Conservation (phyloP, 1,284 basidiomycete species). For the Microbotryum lychnidis-dioicae region DNA sequence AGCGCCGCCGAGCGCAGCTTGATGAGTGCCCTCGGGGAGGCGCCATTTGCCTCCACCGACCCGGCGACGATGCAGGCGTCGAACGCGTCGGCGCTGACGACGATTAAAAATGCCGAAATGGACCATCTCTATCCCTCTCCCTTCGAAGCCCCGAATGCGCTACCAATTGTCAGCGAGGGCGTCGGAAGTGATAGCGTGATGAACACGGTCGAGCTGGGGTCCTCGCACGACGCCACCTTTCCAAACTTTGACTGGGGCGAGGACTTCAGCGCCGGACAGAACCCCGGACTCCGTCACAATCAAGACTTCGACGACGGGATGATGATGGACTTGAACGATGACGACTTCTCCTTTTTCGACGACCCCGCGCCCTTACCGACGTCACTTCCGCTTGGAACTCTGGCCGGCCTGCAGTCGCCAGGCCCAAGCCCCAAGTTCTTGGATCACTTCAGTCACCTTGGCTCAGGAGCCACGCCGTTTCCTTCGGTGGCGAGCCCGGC, state of each 20-base stretch:
- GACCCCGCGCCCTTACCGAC: constrained; percentile 17
- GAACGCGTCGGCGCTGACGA: neutral
- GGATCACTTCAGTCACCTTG: constrained; percentile 22
- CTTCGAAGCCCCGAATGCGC: constrained; percentile 5
- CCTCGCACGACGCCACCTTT: constrained; percentile 18
- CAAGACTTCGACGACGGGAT: constrained; percentile 24
- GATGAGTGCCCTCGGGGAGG: neutral
- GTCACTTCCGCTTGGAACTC: neutral
- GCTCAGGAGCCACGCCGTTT: neutral
- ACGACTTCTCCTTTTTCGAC: constrained; percentile 37
- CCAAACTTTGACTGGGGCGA: constrained; percentile 29
- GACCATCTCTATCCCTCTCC: constrained; percentile 27
- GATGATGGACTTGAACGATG: constrained; percentile 32
- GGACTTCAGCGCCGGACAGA: constrained; percentile 10
- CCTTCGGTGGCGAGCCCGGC: constrained; percentile 1
- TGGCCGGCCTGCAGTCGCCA: constrained; percentile 5
- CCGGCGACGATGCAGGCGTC: neutral
- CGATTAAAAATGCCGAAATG: neutral
- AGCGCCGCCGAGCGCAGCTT: neutral
- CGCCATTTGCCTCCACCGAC: constrained; percentile 1
- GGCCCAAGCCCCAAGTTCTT: constrained; percentile 19
- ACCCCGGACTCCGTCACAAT: neutral
- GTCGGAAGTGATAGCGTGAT: neutral
- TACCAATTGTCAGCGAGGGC: neutral
- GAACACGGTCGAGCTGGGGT: neutral